Conservation (phyloP, 2,329 filamentous ascomycete genomes). For the Aureobasidium sp. region DNA sequence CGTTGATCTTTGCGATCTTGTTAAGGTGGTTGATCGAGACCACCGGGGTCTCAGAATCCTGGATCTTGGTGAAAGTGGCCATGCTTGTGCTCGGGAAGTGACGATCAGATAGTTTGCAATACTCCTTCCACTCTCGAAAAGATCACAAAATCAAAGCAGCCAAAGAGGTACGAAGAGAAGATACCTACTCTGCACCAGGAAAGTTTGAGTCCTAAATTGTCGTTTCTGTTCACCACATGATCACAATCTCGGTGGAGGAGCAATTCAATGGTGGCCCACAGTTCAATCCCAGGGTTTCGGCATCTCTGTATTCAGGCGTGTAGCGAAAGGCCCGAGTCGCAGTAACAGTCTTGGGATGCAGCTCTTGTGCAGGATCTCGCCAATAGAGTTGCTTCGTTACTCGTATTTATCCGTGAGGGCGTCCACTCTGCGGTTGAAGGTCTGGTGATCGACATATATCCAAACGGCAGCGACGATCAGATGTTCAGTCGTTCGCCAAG, state of each 20-base stretch:
- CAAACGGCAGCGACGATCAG: background rate
- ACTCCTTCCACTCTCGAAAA: background rate
- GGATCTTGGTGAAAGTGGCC: conserved; percentile 65
- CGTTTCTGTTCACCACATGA: background rate
- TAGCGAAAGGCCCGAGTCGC: conserved; percentile 9
- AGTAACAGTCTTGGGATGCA: background rate
- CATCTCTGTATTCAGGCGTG: conserved; percentile 5
- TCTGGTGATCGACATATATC: background rate
- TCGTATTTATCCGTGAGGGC: conserved; percentile 1
- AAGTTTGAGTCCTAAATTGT: conserved; percentile 4
- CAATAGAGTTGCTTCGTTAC: background rate
- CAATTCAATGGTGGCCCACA: background rate
- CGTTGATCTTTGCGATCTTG: conserved; percentile 64
- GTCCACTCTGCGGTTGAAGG: background rate
- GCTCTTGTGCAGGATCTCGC: background rate
- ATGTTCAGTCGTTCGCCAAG: conserved; percentile 1
- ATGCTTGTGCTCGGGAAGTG: conserved; percentile 35
- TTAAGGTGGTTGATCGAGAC: conserved; percentile 59
- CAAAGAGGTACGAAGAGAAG: background rate
- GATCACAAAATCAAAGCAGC: background rate
- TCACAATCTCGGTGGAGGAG: background rate
- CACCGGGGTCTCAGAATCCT: conserved; percentile 51
- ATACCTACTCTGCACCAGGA: background rate
- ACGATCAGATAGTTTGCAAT: background rate
- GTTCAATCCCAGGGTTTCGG: background rate